Conservation (phyloP, 176 grass and related monocot genomes). For the Cenchrus americanus region DNA sequence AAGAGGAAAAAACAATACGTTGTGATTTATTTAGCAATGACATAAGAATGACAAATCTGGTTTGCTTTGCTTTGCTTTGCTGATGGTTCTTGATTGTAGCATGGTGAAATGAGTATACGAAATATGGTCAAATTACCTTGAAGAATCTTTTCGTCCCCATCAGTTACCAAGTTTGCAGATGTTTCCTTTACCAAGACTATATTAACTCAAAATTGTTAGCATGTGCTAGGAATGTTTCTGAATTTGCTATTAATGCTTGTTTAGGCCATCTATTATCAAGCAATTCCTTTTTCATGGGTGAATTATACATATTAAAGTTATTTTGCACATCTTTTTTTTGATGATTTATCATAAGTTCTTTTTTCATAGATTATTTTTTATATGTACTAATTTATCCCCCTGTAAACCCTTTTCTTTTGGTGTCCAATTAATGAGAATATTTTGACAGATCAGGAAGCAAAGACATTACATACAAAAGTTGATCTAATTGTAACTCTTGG, state of each 20-base stretch:
- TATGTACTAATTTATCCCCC: constrained; percentile 16
- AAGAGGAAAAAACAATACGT: constrained; percentile 2
- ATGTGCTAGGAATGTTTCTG: constrained; percentile 27
- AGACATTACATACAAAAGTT: constrained; percentile 81
- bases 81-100: constrained; percentile 1
- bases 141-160: neutral
- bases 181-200: constrained; percentile 30
- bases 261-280: constrained; percentile 2
- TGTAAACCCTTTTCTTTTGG: constrained; percentile 4
- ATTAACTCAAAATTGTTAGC: constrained; percentile 9
- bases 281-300: constrained; percentile 16
- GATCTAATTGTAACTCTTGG: constrained; percentile 96
- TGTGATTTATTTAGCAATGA: constrained; percentile 21
- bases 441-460: constrained; percentile 77
- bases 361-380: neutral
- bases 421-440: constrained; percentile 49
- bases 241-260: constrained; percentile 21
- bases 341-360: neutral
- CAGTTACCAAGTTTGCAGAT: neutral
- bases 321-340: constrained; percentile 15
- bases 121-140: neutral
- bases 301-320: constrained; percentile 1
- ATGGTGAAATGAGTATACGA: neutral
- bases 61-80: constrained; percentile 1
- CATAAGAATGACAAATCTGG: constrained; percentile 1